These are phyloP conservation scores for Panaeolus cyanescens DNA, from an alignment of 768 basidiomycete species.

Conservation along the genomic window DNA sequence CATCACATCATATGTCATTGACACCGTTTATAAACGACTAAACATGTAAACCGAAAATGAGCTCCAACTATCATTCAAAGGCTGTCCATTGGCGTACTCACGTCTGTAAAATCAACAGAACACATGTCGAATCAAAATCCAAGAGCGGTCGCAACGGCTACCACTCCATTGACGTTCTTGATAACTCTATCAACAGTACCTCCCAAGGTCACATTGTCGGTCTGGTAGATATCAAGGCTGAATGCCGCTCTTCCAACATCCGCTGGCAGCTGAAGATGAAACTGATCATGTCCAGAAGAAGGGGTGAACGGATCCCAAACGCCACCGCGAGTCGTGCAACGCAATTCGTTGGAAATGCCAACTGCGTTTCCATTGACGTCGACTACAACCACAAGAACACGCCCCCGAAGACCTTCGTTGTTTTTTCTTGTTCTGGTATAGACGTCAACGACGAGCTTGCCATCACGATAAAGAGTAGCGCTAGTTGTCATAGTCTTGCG, in stretches of 20 bases:
- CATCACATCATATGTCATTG: too few species aligned
- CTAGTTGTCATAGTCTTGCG: neutral
- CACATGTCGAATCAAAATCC: neutral
- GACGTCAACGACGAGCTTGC: slow-evolving; percentile 6
- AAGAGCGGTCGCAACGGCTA: neutral
- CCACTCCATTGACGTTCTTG: neutral
- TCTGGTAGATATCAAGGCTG: neutral
- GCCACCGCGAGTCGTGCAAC: slow-evolving; percentile 6
- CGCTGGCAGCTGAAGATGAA: slow-evolving; percentile 5
- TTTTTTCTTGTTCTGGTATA: neutral
- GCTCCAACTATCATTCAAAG: neutral
- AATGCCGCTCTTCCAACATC: neutral
- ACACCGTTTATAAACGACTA: too few species aligned
- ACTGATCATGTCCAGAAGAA: slow-evolving; percentile 6
- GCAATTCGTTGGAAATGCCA: slow-evolving; percentile 6
- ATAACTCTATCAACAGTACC: neutral
- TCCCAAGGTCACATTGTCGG: neutral
- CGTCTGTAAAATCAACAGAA: neutral
- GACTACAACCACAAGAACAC: slow-evolving; percentile 5
- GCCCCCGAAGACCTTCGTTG: slow-evolving; percentile 3
- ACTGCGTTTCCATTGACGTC: slow-evolving; percentile 5
- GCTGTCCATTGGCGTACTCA: neutral
- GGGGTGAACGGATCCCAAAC: slow-evolving; percentile 2
- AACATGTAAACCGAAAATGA: neutral
- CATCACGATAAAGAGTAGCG: neutral